Conservation (phyloP, 148 eudicot genomes). For the Polygonum maritimum region DNA sequence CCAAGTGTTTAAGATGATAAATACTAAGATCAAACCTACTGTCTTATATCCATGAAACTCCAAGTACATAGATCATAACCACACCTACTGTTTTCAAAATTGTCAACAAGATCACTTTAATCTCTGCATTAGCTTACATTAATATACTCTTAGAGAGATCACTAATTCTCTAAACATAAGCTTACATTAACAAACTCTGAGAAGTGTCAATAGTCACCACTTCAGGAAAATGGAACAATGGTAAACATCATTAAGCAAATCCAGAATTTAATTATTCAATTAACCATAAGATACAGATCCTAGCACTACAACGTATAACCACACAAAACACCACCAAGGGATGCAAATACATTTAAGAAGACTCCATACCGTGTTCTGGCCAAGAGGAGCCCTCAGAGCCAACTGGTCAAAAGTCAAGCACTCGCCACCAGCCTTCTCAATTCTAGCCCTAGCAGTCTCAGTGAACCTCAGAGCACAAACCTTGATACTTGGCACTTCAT, state of each 20-base stretch:
- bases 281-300: background rate
- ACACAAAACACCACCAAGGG: background rate
- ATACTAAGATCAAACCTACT: no score
- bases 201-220: background rate
- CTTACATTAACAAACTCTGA: background rate
- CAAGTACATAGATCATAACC: background rate
- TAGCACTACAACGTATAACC: background rate
- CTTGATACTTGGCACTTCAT: constrained; percentile 28
- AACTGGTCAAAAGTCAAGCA: constrained; percentile 49
- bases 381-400: constrained; percentile 46
- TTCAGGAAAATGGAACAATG: background rate
- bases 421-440: constrained; percentile 54
- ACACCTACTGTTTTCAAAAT: background rate
- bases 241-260: background rate
- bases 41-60: background rate
- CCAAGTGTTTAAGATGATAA: no score
- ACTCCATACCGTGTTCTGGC: constrained; percentile 31
- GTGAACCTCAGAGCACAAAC: constrained; percentile 31
- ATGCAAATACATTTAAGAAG: background rate
- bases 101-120: background rate
- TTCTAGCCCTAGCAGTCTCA: constrained; percentile 38
- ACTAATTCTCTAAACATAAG: background rate
- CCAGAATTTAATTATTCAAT: background rate
- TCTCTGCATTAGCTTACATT: background rate
- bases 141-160: background rate